Evolutionary conservation across 257 asterid species (phyloP).

Genomic region (Ehretia macrophylla): DNA sequence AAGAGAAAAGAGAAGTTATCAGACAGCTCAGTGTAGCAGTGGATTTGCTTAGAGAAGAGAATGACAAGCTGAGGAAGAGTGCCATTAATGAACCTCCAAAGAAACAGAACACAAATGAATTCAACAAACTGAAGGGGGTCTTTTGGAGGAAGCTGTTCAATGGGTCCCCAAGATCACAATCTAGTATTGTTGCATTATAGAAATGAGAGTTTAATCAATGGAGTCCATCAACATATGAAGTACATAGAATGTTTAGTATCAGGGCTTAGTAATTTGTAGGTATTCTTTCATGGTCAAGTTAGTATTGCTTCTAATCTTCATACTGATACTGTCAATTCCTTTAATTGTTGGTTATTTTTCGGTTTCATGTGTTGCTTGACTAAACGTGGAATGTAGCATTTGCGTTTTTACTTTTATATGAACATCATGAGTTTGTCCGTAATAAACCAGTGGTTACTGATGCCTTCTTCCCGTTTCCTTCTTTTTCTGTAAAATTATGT

Average conservation of each 20-base stretch:
- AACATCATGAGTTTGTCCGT: no score
- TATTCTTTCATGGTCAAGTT: not conserved
- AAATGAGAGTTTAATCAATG: not conserved
- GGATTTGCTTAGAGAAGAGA: slow-evolving; percentile 68
- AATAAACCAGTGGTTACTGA: no score
- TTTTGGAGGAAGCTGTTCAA: slow-evolving; percentile 60
- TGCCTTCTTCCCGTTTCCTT: no score
- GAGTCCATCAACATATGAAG: not conserved
- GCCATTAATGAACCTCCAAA: slow-evolving; percentile 26
- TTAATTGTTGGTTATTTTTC: not conserved
- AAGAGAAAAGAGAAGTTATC: slow-evolving; percentile 73
- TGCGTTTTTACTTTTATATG: not conserved
- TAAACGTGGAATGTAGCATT: not conserved
- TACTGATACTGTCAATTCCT: not conserved
- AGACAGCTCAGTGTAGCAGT: slow-evolving; percentile 61
- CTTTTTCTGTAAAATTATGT: not conserved
- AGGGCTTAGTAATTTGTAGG: not conserved
- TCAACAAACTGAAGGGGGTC: slow-evolving; percentile 31
- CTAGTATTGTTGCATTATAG: not conserved
- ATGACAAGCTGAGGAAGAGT: slow-evolving; percentile 39
- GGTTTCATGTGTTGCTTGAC: not conserved
- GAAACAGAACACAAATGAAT: slow-evolving; percentile 32
- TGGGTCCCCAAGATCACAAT: slow-evolving; percentile 31
- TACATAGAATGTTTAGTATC: not conserved
- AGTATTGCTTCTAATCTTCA: not conserved